These are phyloP conservation scores for Musa itinerans DNA, from an alignment of 176 grass and related monocot species.

Conservation along the genomic window DNA sequence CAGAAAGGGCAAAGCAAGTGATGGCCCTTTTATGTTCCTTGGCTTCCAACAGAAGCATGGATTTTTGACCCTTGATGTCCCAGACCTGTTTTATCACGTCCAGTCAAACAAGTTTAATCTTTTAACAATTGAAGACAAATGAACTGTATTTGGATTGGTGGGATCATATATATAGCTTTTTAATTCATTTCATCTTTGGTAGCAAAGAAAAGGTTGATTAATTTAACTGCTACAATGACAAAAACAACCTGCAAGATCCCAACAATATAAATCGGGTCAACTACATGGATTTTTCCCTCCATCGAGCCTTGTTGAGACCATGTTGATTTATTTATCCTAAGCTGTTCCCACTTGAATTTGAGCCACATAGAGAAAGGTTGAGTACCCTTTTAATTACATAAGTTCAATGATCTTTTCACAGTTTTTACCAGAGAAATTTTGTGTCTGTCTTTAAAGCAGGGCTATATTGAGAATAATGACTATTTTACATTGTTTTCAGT, in stretches of 20 bases:
- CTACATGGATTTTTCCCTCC: not conserved
- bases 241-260: not conserved
- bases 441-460: too few relatives aligned
- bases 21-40: conserved; percentile 76
- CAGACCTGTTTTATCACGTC: conserved; percentile 44
- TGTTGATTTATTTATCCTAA: not conserved
- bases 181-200: not conserved
- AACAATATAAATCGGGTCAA: not conserved
- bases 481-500: not conserved
- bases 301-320: not conserved
- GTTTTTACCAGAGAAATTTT: too few relatives aligned
- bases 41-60: conserved; percentile 63
- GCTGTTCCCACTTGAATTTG: not conserved
- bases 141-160: too few relatives aligned
- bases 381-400: not conserved
- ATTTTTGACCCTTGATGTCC: conserved; percentile 86
- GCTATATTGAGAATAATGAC: too few relatives aligned
- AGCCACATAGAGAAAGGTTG: not conserved
- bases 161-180: not conserved
- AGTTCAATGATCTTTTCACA: too few relatives aligned
- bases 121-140: too few relatives aligned
- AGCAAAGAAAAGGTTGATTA: not conserved
- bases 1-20: conserved; percentile 69
- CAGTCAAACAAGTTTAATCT: not conserved
- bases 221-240: not conserved